These are phyloP conservation scores for Aspergillus unguis DNA, from an alignment of 2,329 filamentous ascomycete genomes.

Conservation along the genomic window DNA sequence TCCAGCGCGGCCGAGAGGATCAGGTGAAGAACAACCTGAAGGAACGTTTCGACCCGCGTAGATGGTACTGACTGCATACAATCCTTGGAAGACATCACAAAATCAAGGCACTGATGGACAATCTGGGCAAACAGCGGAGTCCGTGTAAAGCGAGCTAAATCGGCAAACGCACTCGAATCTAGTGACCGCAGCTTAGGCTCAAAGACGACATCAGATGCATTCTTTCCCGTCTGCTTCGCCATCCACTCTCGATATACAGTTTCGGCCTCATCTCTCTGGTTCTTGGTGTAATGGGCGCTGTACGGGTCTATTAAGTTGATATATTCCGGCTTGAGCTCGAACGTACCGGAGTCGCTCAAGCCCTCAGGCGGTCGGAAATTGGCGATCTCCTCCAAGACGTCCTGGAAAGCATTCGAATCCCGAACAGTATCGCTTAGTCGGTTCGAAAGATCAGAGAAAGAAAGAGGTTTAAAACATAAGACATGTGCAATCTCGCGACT, in stretches of 20 bases:
- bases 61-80: conserved; percentile 71
- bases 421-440: conserved; percentile 86
- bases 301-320: conserved; percentile 91
- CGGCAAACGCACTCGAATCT: conserved; percentile 69
- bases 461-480: conserved; percentile 91
- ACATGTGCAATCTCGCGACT: conserved; percentile 89
- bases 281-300: conserved; percentile 92
- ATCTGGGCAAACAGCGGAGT: conserved; percentile 86
- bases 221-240: conserved; percentile 80
- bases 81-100: conserved; percentile 66
- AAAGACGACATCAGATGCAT: conserved; percentile 79
- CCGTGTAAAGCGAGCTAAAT: conserved; percentile 73
- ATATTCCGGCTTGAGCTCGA: conserved; percentile 83
- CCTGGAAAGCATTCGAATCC: conserved; percentile 83
- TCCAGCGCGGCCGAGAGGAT: conserved; percentile 81
- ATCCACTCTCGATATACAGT: conserved; percentile 81
- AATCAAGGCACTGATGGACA: conserved; percentile 82
- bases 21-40: conserved; percentile 87
- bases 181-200: conserved; percentile 81
- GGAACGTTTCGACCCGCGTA: conserved; percentile 83
- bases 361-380: conserved; percentile 88
- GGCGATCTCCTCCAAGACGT: conserved; percentile 80
- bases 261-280: conserved; percentile 94
- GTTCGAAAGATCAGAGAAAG: conserved; percentile 84
- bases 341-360: conserved; percentile 86